Percentiles rank a stretch among this genome's conserved stretches.
Conservation (phyloP, 2,329 filamentous ascomycete species). For the Diplodia scrobiculata region DNA sequence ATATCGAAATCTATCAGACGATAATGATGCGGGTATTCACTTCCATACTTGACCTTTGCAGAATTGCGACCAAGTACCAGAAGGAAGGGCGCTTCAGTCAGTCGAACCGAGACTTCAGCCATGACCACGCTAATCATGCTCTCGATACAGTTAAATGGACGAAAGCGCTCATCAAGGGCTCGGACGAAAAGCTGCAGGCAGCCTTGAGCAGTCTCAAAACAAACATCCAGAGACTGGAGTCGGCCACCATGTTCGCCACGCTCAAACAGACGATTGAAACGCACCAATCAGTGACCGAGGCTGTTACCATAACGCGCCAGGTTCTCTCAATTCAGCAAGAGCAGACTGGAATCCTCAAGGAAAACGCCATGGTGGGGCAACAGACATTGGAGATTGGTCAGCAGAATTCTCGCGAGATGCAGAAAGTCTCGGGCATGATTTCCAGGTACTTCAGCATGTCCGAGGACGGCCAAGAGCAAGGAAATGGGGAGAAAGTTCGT, state of each 20-base stretch:
- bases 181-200: conserved; percentile 1
- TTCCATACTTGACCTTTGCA: conserved; percentile 41
- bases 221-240: conserved; percentile 22
- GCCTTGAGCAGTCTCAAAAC: conserved; percentile 15
- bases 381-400: not conserved
- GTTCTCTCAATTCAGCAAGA: conserved; percentile 2
- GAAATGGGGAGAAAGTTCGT: conserved; percentile 24
- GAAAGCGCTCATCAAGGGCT: conserved; percentile 31
- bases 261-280: conserved; percentile 21
- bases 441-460: conserved; percentile 5
- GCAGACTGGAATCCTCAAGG: not conserved
- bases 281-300: conserved; percentile 9
- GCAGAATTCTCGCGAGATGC: conserved; percentile 1
- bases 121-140: not conserved
- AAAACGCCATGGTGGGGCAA: conserved; percentile 15
- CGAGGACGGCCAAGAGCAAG: conserved; percentile 28
- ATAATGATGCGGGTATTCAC: conserved; percentile 46
- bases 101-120: conserved; percentile 30
- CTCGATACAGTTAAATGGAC: conserved; percentile 29
- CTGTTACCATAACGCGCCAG: not conserved
- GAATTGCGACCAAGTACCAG: conserved; percentile 39
- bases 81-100: conserved; percentile 39
- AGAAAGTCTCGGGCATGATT: conserved; percentile 11
- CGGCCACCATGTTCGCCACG: conserved; percentile 22
- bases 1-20: conserved; percentile 39